Conservation (phyloP, 495 filamentous ascomycete species). For the Trichodelitschia bisporula region DNA sequence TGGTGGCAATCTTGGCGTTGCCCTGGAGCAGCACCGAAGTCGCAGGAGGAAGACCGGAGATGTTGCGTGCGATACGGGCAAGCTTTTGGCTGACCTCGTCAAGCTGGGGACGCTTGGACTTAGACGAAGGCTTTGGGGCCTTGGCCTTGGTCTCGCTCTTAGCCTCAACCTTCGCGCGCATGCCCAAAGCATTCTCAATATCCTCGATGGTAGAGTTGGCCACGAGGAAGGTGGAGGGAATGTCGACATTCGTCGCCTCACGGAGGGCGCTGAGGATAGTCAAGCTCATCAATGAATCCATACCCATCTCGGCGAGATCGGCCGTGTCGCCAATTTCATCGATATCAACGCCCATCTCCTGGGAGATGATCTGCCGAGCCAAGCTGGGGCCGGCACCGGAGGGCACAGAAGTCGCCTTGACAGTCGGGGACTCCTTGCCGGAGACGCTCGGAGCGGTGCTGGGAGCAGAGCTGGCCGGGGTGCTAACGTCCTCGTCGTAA, state of each 20-base stretch:
- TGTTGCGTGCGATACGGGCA: constrained; percentile 9
- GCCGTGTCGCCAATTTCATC: constrained; percentile 18
- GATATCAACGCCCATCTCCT: constrained; percentile 21
- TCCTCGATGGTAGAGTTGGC: constrained; percentile 20
- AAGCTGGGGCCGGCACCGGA: constrained; percentile 13
- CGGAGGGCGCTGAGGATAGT: constrained; percentile 20
- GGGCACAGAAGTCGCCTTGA: constrained; percentile 4
- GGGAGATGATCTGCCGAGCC: constrained; percentile 18
- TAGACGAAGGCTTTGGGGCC: constrained; percentile 1
- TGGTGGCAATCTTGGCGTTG: constrained; percentile 27
- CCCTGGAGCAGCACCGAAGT: constrained; percentile 29
- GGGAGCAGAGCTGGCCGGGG: constrained; percentile 17
- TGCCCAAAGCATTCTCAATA: constrained; percentile 20
- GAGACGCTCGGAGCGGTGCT: constrained; percentile 13
- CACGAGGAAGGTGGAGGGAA: constrained; percentile 18
- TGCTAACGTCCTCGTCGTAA: constrained; percentile 11
- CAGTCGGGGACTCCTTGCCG: constrained; percentile 11
- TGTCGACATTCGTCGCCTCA: constrained; percentile 20
- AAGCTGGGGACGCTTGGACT: constrained; percentile 13
- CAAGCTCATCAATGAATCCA: constrained; percentile 22
- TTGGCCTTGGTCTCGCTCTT: constrained; percentile 4
- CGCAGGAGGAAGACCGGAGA: constrained; percentile 17
- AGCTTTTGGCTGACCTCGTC: constrained; percentile 16
- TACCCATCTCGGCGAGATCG: constrained; percentile 20
- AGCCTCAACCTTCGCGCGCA: constrained; percentile 16